Base-by-base conservation (phyloP, 208 protist genomes). In the Borovskyia barvae region DNA sequence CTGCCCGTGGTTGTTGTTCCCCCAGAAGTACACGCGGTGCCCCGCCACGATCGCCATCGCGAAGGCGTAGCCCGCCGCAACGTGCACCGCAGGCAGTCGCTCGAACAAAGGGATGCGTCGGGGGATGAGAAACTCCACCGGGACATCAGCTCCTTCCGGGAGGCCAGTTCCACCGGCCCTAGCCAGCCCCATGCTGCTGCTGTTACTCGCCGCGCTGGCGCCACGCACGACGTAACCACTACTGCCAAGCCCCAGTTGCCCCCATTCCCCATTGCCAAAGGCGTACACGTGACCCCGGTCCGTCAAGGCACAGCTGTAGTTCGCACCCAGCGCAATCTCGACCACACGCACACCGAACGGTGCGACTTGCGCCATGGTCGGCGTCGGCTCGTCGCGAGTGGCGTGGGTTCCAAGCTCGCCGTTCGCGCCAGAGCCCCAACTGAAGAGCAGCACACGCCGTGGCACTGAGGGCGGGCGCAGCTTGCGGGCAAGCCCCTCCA, bases 1-100 rank as follows among this genome's bases (percentile, higher is more conserved):
- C 56, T 95, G 89, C 25, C 83, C 83, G 72, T 95, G 89, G 67
- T 93, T 95, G 72, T 95, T 95, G 67, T 93, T 95, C 1, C 89
- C 89, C 86, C 89, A 95, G 46, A 91, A 93, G 75, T 88, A 93
- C 2, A 95, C 89, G 36, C 82, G 77, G 54, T 90, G 71, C 58
- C 68, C 76, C 32, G 74, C 51, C 8, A 58, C 78, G 33, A 95
- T 61, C 12, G 89, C 89, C 76, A 93, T 87, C 8, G 81, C 89
- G 51, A 87, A 93, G 11, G 89, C 82, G 68, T 92, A 95, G 37
- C 89, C 89, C 1, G 85, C 80, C 5, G 83, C 60, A 9, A 95
- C 58, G 51, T 80, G 61, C 48, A 79, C 39, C 14, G 74, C 85
- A 5, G 73, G 82, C 8, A 72, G 25, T 28, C 45, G 57, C 71